Evolutionary conservation across 2,329 filamentous ascomycete genomes (phyloP), one percentile per base, ranked within the genome.

Genomic region (Hysterium pulicare): DNA sequence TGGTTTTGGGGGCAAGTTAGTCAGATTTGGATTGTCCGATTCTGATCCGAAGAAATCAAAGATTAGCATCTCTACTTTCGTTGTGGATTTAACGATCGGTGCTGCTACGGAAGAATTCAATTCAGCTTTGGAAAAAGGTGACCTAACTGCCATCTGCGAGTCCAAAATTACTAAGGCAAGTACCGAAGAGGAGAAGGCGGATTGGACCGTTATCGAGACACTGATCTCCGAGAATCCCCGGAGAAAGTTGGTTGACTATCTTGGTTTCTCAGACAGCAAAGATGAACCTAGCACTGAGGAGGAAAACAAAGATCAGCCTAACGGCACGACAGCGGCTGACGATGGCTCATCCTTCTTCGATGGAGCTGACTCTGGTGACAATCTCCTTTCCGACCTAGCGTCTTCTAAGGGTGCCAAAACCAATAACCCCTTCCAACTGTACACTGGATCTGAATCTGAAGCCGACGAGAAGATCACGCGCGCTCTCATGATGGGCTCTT

Each of bases 131-230:
- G 79, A 84, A 58, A 78, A 81, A 42, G 90, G 90, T 19, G 82
- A 97, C 60, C 71, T 98, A 15, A 76, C 78, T 4, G 75, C 76
- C 32, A 87, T 98, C 47, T 96, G 90, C 62, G 83, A 90, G 59
- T 77, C 83, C 17, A 87, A 91, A 61, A 83, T 90, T 48, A 74
- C 83, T 20, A 73, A 82, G 47, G 85, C 90, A 15, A 83, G 82
- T 59, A 87, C 82, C 0, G 90, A 96, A 1, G 89, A 95, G 52
- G 93, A 97, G 64, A 96, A 90, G 73, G 86, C 87, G 3, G 91
- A 97, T 67, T 98, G 93, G 93, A 86, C 86, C 51, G 89, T 97
- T 28, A 88, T 98, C 65, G 84, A 93, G 66, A 93, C 90, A 2
- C 70, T 98, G 47, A 85, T 91, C 37, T 84, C 87, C 3, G 83